phyloP scores from a whole-genome alignment of 2,329 filamentous ascomycete species.

The Basipetospora chlamydospora region DNA sequence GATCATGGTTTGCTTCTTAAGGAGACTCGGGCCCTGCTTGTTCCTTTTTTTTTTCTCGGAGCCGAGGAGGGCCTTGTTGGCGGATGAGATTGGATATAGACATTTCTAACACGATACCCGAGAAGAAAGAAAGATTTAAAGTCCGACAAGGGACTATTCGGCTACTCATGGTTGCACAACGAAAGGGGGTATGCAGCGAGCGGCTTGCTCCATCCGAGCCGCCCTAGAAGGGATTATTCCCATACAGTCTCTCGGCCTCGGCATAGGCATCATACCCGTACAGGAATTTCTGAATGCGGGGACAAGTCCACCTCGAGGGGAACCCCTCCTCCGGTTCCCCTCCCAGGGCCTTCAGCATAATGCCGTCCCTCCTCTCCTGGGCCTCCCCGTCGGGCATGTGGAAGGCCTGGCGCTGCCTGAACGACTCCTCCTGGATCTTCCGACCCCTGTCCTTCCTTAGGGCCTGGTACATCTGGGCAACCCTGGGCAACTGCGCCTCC shows the following conservation, averaged over 20 bases:
- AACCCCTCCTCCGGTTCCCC: conserved; percentile 4
- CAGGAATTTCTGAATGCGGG: conserved; percentile 8
- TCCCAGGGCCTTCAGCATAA: conserved; percentile 7
- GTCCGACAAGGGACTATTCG: too few relatives aligned
- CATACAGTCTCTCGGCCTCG: conserved; percentile 11
- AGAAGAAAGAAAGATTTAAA: too few relatives aligned
- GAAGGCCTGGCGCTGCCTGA: conserved; percentile 9
- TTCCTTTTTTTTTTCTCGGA: too few relatives aligned
- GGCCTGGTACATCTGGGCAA: conserved; percentile 9
- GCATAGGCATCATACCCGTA: conserved; percentile 10
- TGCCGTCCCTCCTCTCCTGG: conserved; percentile 7
- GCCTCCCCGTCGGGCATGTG: conserved; percentile 9
- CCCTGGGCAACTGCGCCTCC: conserved; percentile 6
- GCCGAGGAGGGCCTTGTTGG: too few relatives aligned
- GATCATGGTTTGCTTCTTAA: too few relatives aligned
- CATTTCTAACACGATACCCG: too few relatives aligned
- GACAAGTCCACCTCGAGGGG: conserved; percentile 11
- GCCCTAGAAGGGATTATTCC: conserved; percentile 8
- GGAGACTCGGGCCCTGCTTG: too few relatives aligned
- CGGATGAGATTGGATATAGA: too few relatives aligned
- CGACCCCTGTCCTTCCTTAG: conserved; percentile 8
- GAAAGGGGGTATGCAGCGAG: too few relatives aligned
- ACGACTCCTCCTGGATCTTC: conserved; percentile 10
- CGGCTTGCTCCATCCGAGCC: too few relatives aligned
- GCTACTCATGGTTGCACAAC: too few relatives aligned